Evolutionary conservation across 2,329 filamentous ascomycete species (phyloP), one percentile per base, ranked within the genome.

Genomic region (Fusarium odoratissimum): DNA sequence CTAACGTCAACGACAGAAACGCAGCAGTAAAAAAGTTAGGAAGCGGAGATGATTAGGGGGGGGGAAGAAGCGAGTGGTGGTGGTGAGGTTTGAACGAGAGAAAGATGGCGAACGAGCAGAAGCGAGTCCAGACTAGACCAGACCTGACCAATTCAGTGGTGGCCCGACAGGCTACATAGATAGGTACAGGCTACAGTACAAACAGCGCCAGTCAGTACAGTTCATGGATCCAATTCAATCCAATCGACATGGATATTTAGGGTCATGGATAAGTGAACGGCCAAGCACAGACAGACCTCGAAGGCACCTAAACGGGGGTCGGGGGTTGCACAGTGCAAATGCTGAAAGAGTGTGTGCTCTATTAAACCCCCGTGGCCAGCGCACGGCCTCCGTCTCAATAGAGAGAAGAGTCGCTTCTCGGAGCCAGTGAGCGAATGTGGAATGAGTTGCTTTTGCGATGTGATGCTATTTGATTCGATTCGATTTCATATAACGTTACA

Each of bases 31-130:
- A 71, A 46, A 56, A 35, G 51, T 46, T 52, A 64, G 23, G 49
- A 68, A 63, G 46, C 71, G 56, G 57, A 57, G 69, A 69, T 72
- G 55, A 76, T 77, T 76, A 77, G 67, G 69, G 61, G 60, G 61
- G 60, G 64, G 54, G 14, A 16, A 69, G 51, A 64, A 74, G 71
- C 64, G 63, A 64, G 65, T 65, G 66, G 55, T 72, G 63, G 63
- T 72, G 73, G 69, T 76, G 73, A 77, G 69, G 75, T 75, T 74
- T 76, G 75, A 76, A 67, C 58, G 64, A 71, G 69, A 74, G 67
- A 67, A 73, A 51, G 58, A 69, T 48, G 61, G 64, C 55, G 61
- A 76, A 65, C 60, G 69, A 58, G 55, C 35, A 51, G 42, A 67
- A 70, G 62, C 68, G 67, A 60, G 64, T 67, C 49, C 33, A 64